phyloP scores from a whole-genome alignment of 768 basidiomycete genomes.

The Cystobasidium ongulense region DNA sequence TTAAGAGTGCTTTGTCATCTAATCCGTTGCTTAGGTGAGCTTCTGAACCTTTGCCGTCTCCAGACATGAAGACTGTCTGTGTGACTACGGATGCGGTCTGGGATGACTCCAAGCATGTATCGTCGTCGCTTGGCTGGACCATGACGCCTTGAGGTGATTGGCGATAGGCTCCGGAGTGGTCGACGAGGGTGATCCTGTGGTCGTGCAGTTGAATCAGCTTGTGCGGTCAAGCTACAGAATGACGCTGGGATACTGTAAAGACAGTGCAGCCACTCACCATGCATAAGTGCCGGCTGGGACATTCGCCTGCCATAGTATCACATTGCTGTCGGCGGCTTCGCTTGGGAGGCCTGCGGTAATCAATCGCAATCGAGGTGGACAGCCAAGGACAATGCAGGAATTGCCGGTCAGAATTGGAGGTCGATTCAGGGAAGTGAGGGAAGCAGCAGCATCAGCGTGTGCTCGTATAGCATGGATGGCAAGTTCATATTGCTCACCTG shows the following conservation, averaged over 20 bases:
- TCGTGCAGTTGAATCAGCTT: neutral
- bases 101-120: neutral
- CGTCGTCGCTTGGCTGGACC: slow-evolving; percentile 2
- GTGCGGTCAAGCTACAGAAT: no score
- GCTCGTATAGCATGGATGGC: no score
- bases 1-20: slow-evolving; percentile 12
- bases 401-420: neutral
- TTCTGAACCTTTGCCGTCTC: neutral
- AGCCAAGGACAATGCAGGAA: neutral
- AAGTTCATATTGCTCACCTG: neutral
- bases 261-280: no score
- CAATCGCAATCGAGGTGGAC: no score
- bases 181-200: slow-evolving; percentile 26
- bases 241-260: no score
- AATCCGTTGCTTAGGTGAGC: neutral
- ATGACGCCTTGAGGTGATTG: neutral
- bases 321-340: slow-evolving; percentile 14
- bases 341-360: slow-evolving; percentile 5
- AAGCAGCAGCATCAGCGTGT: neutral
- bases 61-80: slow-evolving; percentile 21
- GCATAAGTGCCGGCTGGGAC: slow-evolving; percentile 24
- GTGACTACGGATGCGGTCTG: slow-evolving; percentile 7
- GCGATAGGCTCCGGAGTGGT: slow-evolving; percentile 12
- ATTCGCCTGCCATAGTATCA: slow-evolving; percentile 11
- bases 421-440: neutral